Base-by-base conservation (phyloP, 371 early-diverging fungal genomes). In the Zancudomyces culisetae region DNA sequence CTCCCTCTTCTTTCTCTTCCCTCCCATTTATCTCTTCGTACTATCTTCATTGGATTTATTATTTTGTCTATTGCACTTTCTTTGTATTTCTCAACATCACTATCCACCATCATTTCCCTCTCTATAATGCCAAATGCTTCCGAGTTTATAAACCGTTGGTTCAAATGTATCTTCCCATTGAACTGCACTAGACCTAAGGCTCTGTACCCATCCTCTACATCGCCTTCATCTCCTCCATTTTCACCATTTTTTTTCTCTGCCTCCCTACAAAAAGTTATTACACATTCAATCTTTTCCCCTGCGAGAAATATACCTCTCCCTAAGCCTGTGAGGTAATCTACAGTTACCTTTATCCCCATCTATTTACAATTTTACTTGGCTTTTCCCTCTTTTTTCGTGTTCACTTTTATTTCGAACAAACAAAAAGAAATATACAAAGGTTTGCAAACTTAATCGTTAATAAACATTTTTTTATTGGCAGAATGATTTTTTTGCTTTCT, bases 231-330 rank as follows among this genome's bases (percentile, higher is more conserved):
- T 27, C 48, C 29, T 48, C 27, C 29, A 29, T 24, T 13, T 10
- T 3, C n/a, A 13, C n/a, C 23, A 26, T 53, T 59, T 52, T 66
- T 66, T 23, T 57, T 43, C n/a, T n/a, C n/a, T n/a, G n/a, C n/a
- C n/a, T n/a, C n/a, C n/a, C n/a, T n/a, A n/a, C n/a, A n/a, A 30
- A 66, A 67, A 12, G 58, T 45, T 51, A 66, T 52, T 54, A 65
- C 61, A 50, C 67, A 66, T 46, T 64, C 64, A 39, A 66, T 60
- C 22, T 57, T 61, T 35, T 65, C 66, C 13, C 67, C 67, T 20
- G 67, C 66, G 53, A 66, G 60, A 59, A 65, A 66, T 35, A 55
- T 53, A 29, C 67, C 67, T 49, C 60, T 51, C 56, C 50, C 41
- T 65, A 59, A 39, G 65, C 57, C 13, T 61, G 59, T 3, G 67